A percentile compares a stretch with the other conserved stretches of the same genome.
Conservation (phyloP, 768 basidiomycete species). For the Dioszegia hungarica region DNA sequence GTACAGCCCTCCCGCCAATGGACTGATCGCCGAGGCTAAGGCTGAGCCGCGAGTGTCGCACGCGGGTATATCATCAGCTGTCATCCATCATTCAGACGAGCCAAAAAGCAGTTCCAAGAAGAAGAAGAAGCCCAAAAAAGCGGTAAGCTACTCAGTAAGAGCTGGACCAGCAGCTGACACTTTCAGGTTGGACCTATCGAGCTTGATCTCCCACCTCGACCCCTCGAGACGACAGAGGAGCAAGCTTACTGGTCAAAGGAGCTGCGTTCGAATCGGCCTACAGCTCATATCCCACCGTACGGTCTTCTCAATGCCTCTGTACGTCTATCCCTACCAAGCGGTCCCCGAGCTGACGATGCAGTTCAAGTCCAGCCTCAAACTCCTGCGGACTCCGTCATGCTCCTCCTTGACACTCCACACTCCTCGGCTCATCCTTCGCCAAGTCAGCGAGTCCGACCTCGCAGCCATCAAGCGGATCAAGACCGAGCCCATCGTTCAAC, state of each 20-base stretch:
- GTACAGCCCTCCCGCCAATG: too few relatives aligned
- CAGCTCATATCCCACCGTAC: slow-evolving; percentile 4
- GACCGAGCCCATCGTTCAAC: slow-evolving; percentile 41
- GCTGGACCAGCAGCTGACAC: background rate
- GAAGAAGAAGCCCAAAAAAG: slow-evolving; percentile 17
- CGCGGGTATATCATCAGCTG: too few relatives aligned
- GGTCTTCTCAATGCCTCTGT: slow-evolving; percentile 20
- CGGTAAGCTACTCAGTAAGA: slow-evolving; percentile 14
- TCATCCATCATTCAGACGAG: too few relatives aligned
- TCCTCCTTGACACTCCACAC: slow-evolving; percentile 19
- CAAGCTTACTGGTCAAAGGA: slow-evolving; percentile 18
- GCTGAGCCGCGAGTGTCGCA: too few relatives aligned
- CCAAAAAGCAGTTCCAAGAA: too few relatives aligned
- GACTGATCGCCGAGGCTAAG: too few relatives aligned
- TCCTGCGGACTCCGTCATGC: slow-evolving; percentile 34
- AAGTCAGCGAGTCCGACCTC: slow-evolving; percentile 23
- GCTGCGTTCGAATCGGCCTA: slow-evolving; percentile 2
- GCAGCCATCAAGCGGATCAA: slow-evolving; percentile 36
- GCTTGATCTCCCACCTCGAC: slow-evolving; percentile 5
- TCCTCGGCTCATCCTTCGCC: slow-evolving; percentile 27
- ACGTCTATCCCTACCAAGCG: background rate
- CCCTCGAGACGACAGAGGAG: slow-evolving; percentile 15
- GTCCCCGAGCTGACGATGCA: background rate
- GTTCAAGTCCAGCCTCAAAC: slow-evolving; percentile 12
- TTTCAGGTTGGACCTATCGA: slow-evolving; percentile 13